These are phyloP conservation scores for Aspergillus conjunctus DNA, from an alignment of 495 filamentous ascomycete species.

Conservation along the genomic window DNA sequence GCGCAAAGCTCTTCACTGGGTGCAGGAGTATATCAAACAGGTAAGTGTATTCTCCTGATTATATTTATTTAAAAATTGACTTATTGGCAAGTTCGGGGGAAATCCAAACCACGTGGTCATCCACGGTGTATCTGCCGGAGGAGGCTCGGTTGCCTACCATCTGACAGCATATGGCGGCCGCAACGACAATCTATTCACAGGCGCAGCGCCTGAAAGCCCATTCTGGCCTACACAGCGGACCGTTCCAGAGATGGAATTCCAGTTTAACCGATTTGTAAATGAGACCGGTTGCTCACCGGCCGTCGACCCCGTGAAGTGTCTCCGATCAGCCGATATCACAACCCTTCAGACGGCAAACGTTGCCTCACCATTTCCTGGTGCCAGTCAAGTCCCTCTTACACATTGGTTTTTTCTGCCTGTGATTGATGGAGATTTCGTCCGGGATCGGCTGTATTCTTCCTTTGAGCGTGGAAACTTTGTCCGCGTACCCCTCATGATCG, in stretches of 20 bases:
- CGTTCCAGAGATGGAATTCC: constrained; percentile 59
- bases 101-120: constrained; percentile 69
- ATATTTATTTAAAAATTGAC: not conserved
- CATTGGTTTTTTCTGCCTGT: constrained; percentile 55
- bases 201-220: constrained; percentile 60
- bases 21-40: constrained; percentile 55
- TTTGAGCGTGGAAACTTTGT: constrained; percentile 58
- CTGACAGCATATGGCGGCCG: constrained; percentile 60
- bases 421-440: constrained; percentile 57
- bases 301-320: constrained; percentile 52
- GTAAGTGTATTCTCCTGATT: not conserved
- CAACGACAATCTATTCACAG: constrained; percentile 58
- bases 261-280: constrained; percentile 58
- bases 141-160: constrained; percentile 64
- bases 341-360: constrained; percentile 52
- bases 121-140: constrained; percentile 68
- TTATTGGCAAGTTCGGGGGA: constrained; percentile 61
- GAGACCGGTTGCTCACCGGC: constrained; percentile 49
- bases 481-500: constrained; percentile 63
- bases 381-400: constrained; percentile 37
- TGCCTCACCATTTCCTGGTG: constrained; percentile 54
- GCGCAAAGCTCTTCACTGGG: constrained; percentile 63
- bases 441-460: constrained; percentile 54
- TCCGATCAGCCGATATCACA: constrained; percentile 52
- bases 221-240: constrained; percentile 64